These are phyloP conservation scores for Xylaria sp. DNA, from an alignment of 2,329 filamentous ascomycete genomes.

Conservation along the genomic window DNA sequence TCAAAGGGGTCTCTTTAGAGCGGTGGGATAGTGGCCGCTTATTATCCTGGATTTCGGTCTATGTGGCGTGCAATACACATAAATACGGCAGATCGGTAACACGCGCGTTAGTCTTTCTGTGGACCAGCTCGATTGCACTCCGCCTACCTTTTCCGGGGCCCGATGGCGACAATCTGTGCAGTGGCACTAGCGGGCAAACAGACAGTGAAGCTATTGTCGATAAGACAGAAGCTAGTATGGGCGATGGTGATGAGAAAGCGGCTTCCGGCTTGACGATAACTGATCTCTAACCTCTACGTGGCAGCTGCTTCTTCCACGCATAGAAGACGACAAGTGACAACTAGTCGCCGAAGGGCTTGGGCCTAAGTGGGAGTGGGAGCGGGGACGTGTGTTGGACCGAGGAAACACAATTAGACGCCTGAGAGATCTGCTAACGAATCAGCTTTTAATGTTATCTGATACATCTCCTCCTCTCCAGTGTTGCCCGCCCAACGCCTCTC, in stretches of 20 bases:
- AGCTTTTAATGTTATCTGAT: conserved; percentile 35
- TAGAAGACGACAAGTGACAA: conserved; percentile 24
- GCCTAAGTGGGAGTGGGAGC: conserved; percentile 16
- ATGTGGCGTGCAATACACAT: conserved; percentile 35
- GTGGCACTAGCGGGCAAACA: conserved; percentile 12
- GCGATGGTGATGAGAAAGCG: conserved; percentile 12
- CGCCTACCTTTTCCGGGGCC: conserved; percentile 16
- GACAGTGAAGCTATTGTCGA: conserved; percentile 17
- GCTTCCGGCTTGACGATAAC: conserved; percentile 6
- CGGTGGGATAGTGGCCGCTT: conserved; percentile 16
- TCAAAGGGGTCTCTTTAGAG: conserved; percentile 24
- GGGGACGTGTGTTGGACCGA: conserved; percentile 25
- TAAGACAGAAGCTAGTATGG: conserved; percentile 22
- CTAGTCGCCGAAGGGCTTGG: conserved; percentile 26
- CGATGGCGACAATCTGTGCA: conserved; percentile 8
- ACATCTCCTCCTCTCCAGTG: conserved; percentile 26
- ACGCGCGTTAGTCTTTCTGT: conserved; percentile 20
- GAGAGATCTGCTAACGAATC: conserved; percentile 35
- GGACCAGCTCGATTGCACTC: conserved; percentile 12
- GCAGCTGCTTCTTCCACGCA: conserved; percentile 25
- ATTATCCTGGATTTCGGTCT: conserved; percentile 31
- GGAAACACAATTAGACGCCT: conserved; percentile 28
- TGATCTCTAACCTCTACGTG: conserved; percentile 35
- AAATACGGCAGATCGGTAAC: conserved; percentile 24
- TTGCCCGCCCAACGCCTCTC: conserved; percentile 18